Conservation (phyloP, 768 basidiomycete species). For the Lactarius indigo region DNA sequence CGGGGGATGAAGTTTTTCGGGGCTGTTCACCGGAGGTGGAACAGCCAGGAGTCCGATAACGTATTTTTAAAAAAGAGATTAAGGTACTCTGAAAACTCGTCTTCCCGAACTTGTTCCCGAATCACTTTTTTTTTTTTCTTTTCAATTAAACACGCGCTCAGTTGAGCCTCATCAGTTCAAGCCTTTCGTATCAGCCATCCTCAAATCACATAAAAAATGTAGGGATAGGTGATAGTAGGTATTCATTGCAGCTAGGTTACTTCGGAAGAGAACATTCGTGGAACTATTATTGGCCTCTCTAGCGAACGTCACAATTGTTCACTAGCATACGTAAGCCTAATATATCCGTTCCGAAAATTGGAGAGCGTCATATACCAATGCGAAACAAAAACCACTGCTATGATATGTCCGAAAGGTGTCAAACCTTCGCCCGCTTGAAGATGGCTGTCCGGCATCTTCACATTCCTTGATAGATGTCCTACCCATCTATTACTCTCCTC, state of each 20-base stretch:
- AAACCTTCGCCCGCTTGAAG: background rate
- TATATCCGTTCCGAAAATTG: background rate
- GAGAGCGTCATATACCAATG: background rate
- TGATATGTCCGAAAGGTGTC: background rate
- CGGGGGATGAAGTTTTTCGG: conserved; percentile 12
- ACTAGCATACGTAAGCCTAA: background rate
- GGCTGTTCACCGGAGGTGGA: conserved; percentile 19
- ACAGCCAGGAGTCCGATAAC: conserved; percentile 2
- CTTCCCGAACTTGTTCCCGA: background rate
- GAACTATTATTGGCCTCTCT: background rate
- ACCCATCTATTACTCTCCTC: background rate
- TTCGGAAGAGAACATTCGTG: background rate
- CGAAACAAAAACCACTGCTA: background rate
- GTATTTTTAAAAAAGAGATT: background rate
- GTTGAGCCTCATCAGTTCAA: background rate
- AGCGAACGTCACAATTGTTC: background rate
- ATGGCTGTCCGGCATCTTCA: background rate
- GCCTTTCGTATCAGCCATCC: background rate
- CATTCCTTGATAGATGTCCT: background rate
- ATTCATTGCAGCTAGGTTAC: background rate
- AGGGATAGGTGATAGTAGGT: background rate
- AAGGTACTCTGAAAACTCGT: background rate
- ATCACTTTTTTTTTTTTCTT: background rate
- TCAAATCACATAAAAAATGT: background rate
- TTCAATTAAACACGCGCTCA: background rate